Percentiles rank a stretch among this genome's conserved stretches.
Evolutionary conservation across 495 filamentous ascomycete species (phyloP).

Genomic region (Aspergillus avenaceus): DNA sequence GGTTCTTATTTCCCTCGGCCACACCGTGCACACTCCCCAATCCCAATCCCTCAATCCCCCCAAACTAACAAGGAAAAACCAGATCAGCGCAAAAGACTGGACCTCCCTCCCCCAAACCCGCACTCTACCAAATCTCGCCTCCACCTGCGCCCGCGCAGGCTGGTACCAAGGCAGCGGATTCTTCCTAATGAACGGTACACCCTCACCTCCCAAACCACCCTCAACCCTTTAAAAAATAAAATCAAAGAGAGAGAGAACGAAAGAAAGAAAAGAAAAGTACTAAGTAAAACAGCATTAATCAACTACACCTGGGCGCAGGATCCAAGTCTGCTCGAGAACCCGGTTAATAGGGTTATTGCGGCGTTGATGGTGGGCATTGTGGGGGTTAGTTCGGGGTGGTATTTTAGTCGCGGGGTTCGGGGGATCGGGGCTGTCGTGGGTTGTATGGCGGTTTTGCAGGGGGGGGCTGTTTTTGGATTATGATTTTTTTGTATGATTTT

Average conservation of each 20-base stretch:
- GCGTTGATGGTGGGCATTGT: constrained; percentile 17
- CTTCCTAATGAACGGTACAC: constrained; percentile 23
- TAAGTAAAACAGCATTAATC: constrained; percentile 16
- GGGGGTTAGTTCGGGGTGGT: constrained; percentile 26
- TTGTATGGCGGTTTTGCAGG: constrained; percentile 21
- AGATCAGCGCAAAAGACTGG: constrained; percentile 17
- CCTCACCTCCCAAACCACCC: background rate
- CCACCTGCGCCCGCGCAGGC: constrained; percentile 23
- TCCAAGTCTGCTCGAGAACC: constrained; percentile 17
- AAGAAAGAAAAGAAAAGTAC: background rate
- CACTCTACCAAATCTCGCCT: constrained; percentile 21
- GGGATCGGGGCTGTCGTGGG: constrained; percentile 15
- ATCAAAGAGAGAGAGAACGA: too few relatives aligned
- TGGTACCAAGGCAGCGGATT: constrained; percentile 33
- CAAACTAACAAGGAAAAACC: background rate
- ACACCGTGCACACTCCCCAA: constrained; percentile 14
- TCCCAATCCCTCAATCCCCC: background rate
- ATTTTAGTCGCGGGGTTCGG: constrained; percentile 17
- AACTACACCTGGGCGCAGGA: constrained; percentile 26
- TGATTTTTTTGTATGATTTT: too few relatives aligned
- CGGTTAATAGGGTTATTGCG: constrained; percentile 24
- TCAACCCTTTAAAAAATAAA: background rate
- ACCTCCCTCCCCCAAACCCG: constrained; percentile 17
- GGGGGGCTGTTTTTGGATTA: constrained; percentile 18
- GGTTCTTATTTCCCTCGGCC: constrained; percentile 20